These are phyloP conservation scores for Rhizopus delemar DNA, from an alignment of 371 early-diverging fungal species.

Conservation along the genomic window DNA sequence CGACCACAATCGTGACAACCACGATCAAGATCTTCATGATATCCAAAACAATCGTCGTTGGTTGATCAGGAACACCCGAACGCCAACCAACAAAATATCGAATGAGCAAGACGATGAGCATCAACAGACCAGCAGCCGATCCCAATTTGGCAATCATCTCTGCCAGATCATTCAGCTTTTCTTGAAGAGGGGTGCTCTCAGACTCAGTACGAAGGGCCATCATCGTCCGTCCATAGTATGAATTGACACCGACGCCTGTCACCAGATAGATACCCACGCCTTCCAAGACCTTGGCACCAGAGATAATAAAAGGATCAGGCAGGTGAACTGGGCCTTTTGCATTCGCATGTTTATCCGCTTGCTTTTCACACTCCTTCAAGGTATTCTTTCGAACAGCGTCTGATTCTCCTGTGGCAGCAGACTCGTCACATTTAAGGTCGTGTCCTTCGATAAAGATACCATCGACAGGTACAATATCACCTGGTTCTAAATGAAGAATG, in stretches of 20 bases:
- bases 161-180: constrained; percentile 64
- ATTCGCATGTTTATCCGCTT: constrained; percentile 1
- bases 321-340: constrained; percentile 2
- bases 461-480: constrained; percentile 88
- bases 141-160: constrained; percentile 71
- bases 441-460: constrained; percentile 80
- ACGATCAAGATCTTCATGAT: constrained; percentile 59
- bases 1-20: constrained; percentile 62
- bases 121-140: constrained; percentile 60
- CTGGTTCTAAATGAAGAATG: constrained; percentile 85
- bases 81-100: constrained; percentile 53
- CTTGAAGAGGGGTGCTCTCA: constrained; percentile 69
- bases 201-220: constrained; percentile 61
- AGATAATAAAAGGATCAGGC: constrained; percentile 69
- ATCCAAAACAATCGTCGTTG: constrained; percentile 32
- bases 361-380: constrained; percentile 21
- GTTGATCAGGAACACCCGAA: constrained; percentile 13
- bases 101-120: constrained; percentile 61
- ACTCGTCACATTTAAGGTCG: constrained; percentile 86
- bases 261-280: constrained; percentile 75
- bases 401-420: constrained; percentile 89
- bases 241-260: constrained; percentile 65
- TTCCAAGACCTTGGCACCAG: constrained; percentile 72
- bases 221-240: constrained; percentile 75
- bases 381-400: constrained; percentile 65